Evolutionary conservation across 75 land plant genomes (phyloP), one percentile per base, ranked within the genome.

Genomic region (Pseudotsuga menziesii): DNA sequence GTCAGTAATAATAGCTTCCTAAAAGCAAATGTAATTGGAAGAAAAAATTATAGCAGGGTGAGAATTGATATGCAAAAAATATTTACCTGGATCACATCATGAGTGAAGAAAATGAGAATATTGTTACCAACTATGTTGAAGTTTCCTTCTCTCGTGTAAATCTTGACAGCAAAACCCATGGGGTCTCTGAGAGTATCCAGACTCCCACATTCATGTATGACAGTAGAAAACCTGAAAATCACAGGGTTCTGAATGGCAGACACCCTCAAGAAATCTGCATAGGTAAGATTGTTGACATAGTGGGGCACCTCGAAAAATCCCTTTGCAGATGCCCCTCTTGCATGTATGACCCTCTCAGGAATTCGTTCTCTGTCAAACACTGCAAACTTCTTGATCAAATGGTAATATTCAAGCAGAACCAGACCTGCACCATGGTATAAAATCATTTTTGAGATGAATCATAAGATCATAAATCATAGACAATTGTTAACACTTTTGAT

Each of bases 251-350:
- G 87, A 57, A 85, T 78, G 6, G 82, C 85, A 7, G 84, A 81
- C 8, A 75, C 87, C 14, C 87, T 67, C 35, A 85, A 44, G 69
- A 85, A 85, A 27, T 85, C 85, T 8, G 88, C 88, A 52, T 82
- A 83, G 2, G 88, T 86, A 32, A 83, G 82, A 54, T 83, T 75
- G 9, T 85, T 76, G 58, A 86, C 56, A 48, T 86, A 82, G 59
- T 83, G 88, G 0, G 88, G 83, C 7, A 86, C 88, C 73, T 86
- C 88, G 72, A 86, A 86, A 75, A 75, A 86, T 0, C 88, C 88
- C 86, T 86, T 86, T 5, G 85, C 88, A 56, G 80, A 80, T 0
- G 85, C 82, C 9, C 88, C 88, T 19, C 85, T 72, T 0, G 85
- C 88, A 70, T 86, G 88, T 2, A 86, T 85, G 2, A 86, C 81